These are phyloP conservation scores for Myxozyma kluyveri DNA, from an alignment of 805 yeast genomes.

Conservation along the genomic window DNA sequence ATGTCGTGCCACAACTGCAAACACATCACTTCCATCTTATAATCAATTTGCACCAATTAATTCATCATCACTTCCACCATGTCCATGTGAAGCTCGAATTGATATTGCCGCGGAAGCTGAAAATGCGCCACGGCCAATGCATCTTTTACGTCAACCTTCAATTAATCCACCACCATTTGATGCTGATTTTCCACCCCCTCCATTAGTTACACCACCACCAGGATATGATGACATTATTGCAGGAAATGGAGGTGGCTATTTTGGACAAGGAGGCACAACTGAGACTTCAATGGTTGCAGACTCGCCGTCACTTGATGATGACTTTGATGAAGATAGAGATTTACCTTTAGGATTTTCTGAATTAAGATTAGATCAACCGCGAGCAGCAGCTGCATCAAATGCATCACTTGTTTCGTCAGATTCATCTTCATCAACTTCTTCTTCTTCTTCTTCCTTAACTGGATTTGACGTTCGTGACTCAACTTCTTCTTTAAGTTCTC, in stretches of 20 bases:
- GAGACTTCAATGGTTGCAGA: constrained; percentile 2
- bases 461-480: neutral
- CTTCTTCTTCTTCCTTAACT: neutral
- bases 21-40: constrained; percentile 42
- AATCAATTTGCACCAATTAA: constrained; percentile 39
- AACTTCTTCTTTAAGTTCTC: neutral
- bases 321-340: constrained; percentile 18
- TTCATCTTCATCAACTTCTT: neutral
- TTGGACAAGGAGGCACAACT: constrained; percentile 4
- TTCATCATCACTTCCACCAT: constrained; percentile 50
- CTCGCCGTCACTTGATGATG: constrained; percentile 9
- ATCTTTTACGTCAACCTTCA: constrained; percentile 53
- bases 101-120: constrained; percentile 3
- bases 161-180: constrained; percentile 65
- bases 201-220: constrained; percentile 40
- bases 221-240: constrained; percentile 50
- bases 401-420: constrained; percentile 7
- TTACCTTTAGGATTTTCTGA: constrained; percentile 16
- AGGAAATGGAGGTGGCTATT: constrained; percentile 29
- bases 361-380: constrained; percentile 5
- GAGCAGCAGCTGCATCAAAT: neutral
- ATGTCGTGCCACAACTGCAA: constrained; percentile 51
- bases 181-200: constrained; percentile 44
- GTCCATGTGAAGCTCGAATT: constrained; percentile 20
- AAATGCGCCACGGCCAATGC: constrained; percentile 48